Evolutionary conservation across 352 stramenopile species (phyloP), one percentile per base, ranked within the genome.

Genomic region (Pythium grandisporangium): DNA sequence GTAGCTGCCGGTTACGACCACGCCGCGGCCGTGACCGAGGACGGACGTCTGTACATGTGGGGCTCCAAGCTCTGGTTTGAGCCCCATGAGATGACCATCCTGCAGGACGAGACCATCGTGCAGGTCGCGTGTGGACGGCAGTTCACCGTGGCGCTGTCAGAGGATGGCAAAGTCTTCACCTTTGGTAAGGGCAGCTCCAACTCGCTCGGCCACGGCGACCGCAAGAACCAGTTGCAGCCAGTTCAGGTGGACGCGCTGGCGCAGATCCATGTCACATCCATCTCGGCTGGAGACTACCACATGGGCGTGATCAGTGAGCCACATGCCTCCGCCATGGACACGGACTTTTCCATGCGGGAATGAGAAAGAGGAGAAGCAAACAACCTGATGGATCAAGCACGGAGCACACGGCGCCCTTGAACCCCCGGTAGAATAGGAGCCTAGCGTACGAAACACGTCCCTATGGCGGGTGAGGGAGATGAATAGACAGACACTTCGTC

Each of bases 1-100:
- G 87, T 98, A 35, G 82, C 85, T 13, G 94, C 95, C 4, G 96
- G 96, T 20, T 81, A 96, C 48, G 86, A 91, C 47, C 95, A 98
- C 66, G 89, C 90, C 56, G 77, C 74, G 2, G 74, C 72, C 26
- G 73, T 89, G 50, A 89, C 78, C 33, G 74, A 84, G 29, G 70
- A 85, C 29, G 81, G 81, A 2, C 63, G 63, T 20, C 42, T 92
- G 45, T 90, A 70, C 56, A 90, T 84, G 68, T 93, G 75, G 77
- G 81, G 81, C 52, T 77, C 77, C 23, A 95, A 96, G 57, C 65
- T 96, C 35, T 95, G 88, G 69, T 76, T 97, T 22, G 89, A 98
- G 70, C 93, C 93, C 38, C 74, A 86, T 38, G 70, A 89, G 55
- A 90, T 95, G 74, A 92, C 79, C 24, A 67, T 74, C 24, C 63